A percentile compares a stretch with the other conserved stretches of the same genome.
Evolutionary conservation across 331 rosid species (phyloP).

Genomic region (Pyrus hybrid): DNA sequence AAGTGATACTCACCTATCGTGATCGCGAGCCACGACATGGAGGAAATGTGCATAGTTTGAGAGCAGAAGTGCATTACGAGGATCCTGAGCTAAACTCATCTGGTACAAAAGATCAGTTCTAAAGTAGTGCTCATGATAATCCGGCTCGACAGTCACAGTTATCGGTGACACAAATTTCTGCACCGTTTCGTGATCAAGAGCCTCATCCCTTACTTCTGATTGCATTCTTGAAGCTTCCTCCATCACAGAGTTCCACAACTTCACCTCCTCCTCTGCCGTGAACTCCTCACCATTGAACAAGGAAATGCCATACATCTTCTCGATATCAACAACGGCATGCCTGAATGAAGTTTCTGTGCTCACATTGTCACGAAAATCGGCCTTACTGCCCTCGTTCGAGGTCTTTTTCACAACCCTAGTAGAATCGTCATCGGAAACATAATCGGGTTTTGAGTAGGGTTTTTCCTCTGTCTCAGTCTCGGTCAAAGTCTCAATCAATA

Average conservation of each 20-base stretch:
- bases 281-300: constrained; percentile 20
- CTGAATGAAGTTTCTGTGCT: background rate
- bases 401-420: background rate
- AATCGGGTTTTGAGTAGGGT: constrained; percentile 3
- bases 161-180: constrained; percentile 35
- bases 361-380: constrained; percentile 1
- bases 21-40: constrained; percentile 49
- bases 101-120: constrained; percentile 53
- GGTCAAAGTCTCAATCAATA: background rate
- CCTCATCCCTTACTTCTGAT: constrained; percentile 20
- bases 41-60: constrained; percentile 81
- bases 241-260: constrained; percentile 44
- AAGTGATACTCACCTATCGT: constrained; percentile 32
- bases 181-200: constrained; percentile 31
- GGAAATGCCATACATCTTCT: constrained; percentile 3
- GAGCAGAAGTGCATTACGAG: constrained; percentile 54
- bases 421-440: background rate
- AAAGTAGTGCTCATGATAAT: constrained; percentile 37
- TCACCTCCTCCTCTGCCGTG: constrained; percentile 30
- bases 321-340: constrained; percentile 7
- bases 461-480: background rate
- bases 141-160: constrained; percentile 49
- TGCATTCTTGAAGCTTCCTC: constrained; percentile 52
- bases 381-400: constrained; percentile 6
- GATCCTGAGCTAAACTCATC: constrained; percentile 29